Evolutionary conservation across 108 stramenopile species (phyloP).

Genomic region (Seminavis robusta): DNA sequence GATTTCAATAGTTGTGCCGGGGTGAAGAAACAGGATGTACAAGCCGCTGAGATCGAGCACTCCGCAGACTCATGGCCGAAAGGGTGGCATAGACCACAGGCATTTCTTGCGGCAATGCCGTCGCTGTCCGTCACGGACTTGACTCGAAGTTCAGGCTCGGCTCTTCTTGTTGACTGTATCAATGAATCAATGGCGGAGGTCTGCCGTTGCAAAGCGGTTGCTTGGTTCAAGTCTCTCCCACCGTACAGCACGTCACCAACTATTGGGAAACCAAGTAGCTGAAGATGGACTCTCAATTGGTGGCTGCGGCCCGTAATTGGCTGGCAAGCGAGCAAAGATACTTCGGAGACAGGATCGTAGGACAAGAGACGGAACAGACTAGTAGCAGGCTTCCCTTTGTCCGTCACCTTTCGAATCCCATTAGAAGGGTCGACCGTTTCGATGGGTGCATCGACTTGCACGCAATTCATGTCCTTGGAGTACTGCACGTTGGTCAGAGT

Average conservation of each 20-base stretch:
- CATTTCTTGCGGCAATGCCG: conserved; percentile 1
- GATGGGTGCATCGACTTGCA: conserved; percentile 70
- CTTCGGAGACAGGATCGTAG: conserved; percentile 44
- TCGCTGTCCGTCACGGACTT: neutral
- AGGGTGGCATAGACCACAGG: conserved; percentile 8
- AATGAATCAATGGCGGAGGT: neutral
- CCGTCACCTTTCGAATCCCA: conserved; percentile 54
- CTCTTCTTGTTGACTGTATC: neutral
- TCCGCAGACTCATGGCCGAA: conserved; percentile 22
- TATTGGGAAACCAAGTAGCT: conserved; percentile 75
- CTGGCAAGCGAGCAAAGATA: conserved; percentile 57
- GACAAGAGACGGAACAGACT: conserved; percentile 63
- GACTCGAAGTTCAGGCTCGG: neutral
- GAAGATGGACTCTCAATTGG: conserved; percentile 88
- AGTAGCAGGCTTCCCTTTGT: conserved; percentile 55
- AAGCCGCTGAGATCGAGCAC: conserved; percentile 35
- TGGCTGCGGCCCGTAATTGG: conserved; percentile 91
- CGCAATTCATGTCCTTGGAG: neutral
- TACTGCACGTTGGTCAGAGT: neutral
- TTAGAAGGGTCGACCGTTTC: conserved; percentile 49
- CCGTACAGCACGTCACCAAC: conserved; percentile 82
- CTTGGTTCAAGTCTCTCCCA: conserved; percentile 16
- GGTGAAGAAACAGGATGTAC: conserved; percentile 56
- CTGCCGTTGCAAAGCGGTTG: neutral
- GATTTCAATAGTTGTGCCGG: conserved; percentile 63